Conservation (phyloP, 257 asterid species). For the Eustoma russellianum region DNA sequence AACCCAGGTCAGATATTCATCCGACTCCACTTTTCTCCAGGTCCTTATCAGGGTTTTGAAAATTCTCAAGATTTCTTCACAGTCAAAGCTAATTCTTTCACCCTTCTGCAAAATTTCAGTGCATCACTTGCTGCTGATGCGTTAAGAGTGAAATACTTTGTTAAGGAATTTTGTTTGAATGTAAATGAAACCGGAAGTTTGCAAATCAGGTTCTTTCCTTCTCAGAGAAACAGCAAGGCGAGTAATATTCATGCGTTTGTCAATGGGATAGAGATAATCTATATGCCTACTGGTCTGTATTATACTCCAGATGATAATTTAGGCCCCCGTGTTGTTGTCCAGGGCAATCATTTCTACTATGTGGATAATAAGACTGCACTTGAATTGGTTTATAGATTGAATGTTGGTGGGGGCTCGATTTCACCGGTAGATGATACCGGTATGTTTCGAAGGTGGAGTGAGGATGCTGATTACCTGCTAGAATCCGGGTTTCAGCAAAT, state of each 20-base stretch:
- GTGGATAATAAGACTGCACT: conserved; percentile 13
- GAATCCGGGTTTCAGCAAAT: conserved; percentile 18
- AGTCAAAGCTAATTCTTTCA: conserved; percentile 13
- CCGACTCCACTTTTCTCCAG: conserved; percentile 15
- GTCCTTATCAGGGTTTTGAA: conserved; percentile 11
- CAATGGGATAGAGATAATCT: conserved; percentile 13
- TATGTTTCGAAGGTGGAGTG: conserved; percentile 14
- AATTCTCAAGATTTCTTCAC: conserved; percentile 10
- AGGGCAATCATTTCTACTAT: neutral
- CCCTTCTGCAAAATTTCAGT: conserved; percentile 9
- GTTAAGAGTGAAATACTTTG: conserved; percentile 7
- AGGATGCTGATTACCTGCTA: conserved; percentile 29
- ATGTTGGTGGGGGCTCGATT: conserved; percentile 9
- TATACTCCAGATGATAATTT: neutral
- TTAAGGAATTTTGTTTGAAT: conserved; percentile 10
- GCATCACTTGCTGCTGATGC: conserved; percentile 12
- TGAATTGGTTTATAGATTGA: conserved; percentile 9
- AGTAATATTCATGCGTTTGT: neutral
- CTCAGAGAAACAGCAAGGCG: neutral
- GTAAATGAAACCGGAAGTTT: neutral
- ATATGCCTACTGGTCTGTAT: conserved; percentile 7
- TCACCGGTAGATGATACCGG: conserved; percentile 13
- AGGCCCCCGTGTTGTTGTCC: conserved; percentile 8
- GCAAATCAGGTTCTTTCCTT: conserved; percentile 26
- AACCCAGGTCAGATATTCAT: conserved; percentile 14